These are phyloP conservation scores for Verticillium nonalfalfae DNA, from an alignment of 2,329 filamentous ascomycete genomes.

Conservation along the genomic window DNA sequence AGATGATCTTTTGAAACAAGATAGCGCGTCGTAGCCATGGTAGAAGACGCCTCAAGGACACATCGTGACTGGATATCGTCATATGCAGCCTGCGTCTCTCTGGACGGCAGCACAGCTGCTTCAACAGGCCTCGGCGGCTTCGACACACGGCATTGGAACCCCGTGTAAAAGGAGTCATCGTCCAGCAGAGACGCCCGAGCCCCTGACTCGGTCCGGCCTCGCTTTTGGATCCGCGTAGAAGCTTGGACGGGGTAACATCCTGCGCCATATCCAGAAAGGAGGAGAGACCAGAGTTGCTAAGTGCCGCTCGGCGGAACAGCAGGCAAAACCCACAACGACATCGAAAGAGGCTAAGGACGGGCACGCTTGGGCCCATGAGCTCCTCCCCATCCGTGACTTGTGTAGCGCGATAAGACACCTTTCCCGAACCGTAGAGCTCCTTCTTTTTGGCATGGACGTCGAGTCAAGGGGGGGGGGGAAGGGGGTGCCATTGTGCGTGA, in stretches of 20 bases:
- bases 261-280: too few relatives aligned
- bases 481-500: neutral
- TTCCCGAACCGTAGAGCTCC: constrained; percentile 5
- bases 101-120: neutral
- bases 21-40: constrained; percentile 7
- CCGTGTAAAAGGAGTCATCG: neutral
- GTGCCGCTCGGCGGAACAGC: neutral
- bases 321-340: neutral
- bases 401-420: constrained; percentile 1
- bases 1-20: constrained; percentile 11
- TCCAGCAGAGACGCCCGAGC: neutral
- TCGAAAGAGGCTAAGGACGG: neutral
- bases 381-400: neutral
- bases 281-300: too few relatives aligned
- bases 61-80: constrained; percentile 1
- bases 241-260: neutral
- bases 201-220: constrained; percentile 3
- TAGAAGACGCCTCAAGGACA: constrained; percentile 1
- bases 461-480: too few relatives aligned
- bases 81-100: constrained; percentile 5
- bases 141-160: neutral
- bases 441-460: constrained; percentile 6
- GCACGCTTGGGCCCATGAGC: neutral
- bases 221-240: neutral
- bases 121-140: neutral